Evolutionary conservation across 331 rosid species (phyloP), one percentile per base, ranked within the genome.

Genomic region (Quercus lobata): DNA sequence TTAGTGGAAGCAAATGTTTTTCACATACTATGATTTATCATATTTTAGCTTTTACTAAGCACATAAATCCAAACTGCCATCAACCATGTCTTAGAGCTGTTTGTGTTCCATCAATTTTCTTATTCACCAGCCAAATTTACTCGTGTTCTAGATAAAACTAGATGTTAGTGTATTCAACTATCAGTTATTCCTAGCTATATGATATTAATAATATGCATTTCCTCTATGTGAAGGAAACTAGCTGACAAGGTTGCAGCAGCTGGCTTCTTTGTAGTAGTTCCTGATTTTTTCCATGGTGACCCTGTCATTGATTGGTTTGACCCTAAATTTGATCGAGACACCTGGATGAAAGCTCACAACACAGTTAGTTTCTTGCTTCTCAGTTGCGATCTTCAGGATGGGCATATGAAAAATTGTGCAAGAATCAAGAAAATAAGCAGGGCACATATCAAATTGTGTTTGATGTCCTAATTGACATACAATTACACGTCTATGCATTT

Each of bases 231-330:
- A 49, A 49, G 54, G 54, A 49, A 49, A 14, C 16, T 49, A 49
- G 54, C 92, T 27, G 94, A 90, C 84, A 90, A 88, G 76, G 73
- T 90, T 84, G 92, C 91, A 41, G 74, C 73, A 0, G 56, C 88
- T 44, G 89, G 87, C 65, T 84, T 80, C 79, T 86, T 84, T n/a
- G 93, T 88, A 57, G 84, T 78, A 24, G 85, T 87, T 77, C 92
- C 90, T 62, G 92, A 88, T 85, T 84, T 88, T 71, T 74, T 81
- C 3, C 78, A 77, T 41, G 87, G 86, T 7, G 89, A 88, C 66
- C 79, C 76, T 71, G 2, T 11, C 66, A 83, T 8, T 66, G 7
- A 87, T 55, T 19, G 32, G 32, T 30, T 30, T 14, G 71, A 85
- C 61, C 90, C 88, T 70, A 78, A 82, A 0, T 77, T 75, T 5